Percentiles rank a stretch among this genome's conserved stretches.
Evolutionary conservation across 83 land plant genomes (phyloP).

Genomic region (Picea abies): DNA sequence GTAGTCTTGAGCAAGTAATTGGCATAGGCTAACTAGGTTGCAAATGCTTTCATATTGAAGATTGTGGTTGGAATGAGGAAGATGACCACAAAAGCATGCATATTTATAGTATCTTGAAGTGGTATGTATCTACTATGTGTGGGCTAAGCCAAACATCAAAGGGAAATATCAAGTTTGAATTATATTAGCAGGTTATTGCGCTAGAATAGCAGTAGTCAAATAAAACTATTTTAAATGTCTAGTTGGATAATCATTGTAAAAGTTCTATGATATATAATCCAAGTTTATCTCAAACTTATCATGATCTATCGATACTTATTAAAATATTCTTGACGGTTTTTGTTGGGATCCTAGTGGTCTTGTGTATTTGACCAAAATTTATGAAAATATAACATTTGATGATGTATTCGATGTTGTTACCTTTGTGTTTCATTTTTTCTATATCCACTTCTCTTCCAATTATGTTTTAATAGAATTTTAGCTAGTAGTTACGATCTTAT

Average conservation of each 20-base stretch:
- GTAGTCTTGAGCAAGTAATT: background rate
- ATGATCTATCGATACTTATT: slow-evolving; percentile 2
- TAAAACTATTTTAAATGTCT: background rate
- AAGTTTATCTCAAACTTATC: background rate
- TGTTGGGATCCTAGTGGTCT: background rate
- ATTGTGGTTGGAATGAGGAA: background rate
- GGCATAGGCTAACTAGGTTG: background rate
- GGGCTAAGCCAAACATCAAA: background rate
- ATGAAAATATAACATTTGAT: too few species aligned
- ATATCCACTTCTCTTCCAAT: too few species aligned
- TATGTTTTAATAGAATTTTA: too few species aligned
- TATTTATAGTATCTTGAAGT: slow-evolving; percentile 8
- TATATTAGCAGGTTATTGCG: background rate
- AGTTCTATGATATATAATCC: background rate
- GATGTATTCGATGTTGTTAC: too few species aligned
- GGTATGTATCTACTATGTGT: background rate
- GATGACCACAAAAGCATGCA: background rate
- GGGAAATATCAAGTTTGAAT: background rate
- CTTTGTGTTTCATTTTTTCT: too few species aligned
- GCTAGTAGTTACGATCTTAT: too few species aligned
- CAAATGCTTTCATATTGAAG: background rate
- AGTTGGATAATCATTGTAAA: background rate
- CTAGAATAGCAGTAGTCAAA: background rate
- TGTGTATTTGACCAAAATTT: too few species aligned
- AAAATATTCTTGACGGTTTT: background rate